These are phyloP conservation scores for Actinidia chinensis DNA, from an alignment of 179 eudicot genomes.

Conservation along the genomic window DNA sequence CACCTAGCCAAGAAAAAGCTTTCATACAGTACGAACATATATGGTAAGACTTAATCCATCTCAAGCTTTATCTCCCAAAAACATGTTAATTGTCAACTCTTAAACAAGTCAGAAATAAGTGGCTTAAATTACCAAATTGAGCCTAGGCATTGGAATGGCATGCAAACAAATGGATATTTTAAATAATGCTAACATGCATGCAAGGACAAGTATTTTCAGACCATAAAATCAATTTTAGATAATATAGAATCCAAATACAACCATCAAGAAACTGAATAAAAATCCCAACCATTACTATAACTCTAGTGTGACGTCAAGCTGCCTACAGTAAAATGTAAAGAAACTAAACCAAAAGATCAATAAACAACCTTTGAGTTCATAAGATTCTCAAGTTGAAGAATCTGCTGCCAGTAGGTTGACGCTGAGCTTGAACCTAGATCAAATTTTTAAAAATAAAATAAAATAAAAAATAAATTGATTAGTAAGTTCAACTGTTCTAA, in stretches of 20 bases:
- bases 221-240: too few species aligned
- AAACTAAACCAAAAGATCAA: conserved; percentile 13
- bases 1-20: too few species aligned
- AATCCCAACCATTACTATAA: not conserved
- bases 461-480: conserved; percentile 10
- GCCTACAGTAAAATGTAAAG: not conserved
- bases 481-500: not conserved
- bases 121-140: not conserved
- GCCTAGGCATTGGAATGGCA: not conserved
- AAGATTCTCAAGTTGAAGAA: conserved; percentile 65
- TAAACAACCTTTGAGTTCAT: conserved; percentile 82
- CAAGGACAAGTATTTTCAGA: not conserved
- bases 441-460: conserved; percentile 4
- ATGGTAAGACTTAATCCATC: too few species aligned
- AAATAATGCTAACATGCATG: too few species aligned
- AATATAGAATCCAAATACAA: too few species aligned
- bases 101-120: not conserved
- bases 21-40: too few species aligned
- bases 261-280: not conserved
- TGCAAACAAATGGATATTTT: not conserved
- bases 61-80: too few species aligned
- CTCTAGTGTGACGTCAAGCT: not conserved
- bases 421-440: conserved; percentile 43
- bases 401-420: conserved; percentile 57
- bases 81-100: too few species aligned